A percentile compares a stretch with the other conserved stretches of the same genome.
These are phyloP conservation scores for Cordyceps tenuipes DNA, from an alignment of 2,329 filamentous ascomycete species.

Conservation along the genomic window DNA sequence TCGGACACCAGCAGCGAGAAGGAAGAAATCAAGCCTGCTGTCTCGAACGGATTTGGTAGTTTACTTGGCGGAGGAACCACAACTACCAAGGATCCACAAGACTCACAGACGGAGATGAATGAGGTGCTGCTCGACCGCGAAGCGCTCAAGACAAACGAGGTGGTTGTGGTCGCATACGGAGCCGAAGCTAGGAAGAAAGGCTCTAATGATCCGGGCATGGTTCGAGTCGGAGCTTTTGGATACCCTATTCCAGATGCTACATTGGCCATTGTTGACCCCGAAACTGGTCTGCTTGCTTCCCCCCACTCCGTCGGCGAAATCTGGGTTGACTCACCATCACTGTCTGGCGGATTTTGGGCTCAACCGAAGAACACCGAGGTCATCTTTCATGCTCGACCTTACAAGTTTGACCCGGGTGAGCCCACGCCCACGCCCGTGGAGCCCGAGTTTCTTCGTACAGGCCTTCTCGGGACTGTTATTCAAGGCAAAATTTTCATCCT, in stretches of 20 bases:
- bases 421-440: constrained; percentile 87
- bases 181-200: constrained; percentile 80
- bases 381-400: constrained; percentile 94
- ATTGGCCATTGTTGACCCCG: constrained; percentile 85
- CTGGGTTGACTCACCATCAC: constrained; percentile 94
- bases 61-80: constrained; percentile 64
- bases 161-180: constrained; percentile 86
- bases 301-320: constrained; percentile 90
- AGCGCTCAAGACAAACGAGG: constrained; percentile 92
- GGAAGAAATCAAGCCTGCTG: constrained; percentile 45
- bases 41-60: constrained; percentile 67
- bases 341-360: constrained; percentile 97
- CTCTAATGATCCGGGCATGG: constrained; percentile 66
- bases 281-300: constrained; percentile 81
- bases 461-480: constrained; percentile 85
- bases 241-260: constrained; percentile 97
- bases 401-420: constrained; percentile 86
- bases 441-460: constrained; percentile 88
- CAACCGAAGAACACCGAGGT: constrained; percentile 94
- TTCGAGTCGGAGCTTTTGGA: constrained; percentile 88
- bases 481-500: constrained; percentile 93
- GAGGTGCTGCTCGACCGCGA: constrained; percentile 93
- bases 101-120: constrained; percentile 67
- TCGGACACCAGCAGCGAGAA: constrained; percentile 43
- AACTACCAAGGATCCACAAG: constrained; percentile 56